These are phyloP conservation scores for Flaveria floridana DNA, from an alignment of 140 eudicot species.

Conservation along the genomic window DNA sequence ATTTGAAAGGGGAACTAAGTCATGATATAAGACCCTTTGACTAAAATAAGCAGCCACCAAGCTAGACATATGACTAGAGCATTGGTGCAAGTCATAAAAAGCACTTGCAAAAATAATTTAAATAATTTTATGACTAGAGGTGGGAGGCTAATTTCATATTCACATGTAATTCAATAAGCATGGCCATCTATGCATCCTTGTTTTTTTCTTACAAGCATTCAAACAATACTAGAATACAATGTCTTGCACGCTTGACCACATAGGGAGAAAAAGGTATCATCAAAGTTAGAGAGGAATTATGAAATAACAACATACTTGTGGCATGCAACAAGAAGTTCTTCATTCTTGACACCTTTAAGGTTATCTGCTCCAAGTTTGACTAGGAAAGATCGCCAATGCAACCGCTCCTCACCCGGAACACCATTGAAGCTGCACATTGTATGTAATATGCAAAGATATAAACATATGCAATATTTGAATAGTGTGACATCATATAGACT, in stretches of 20 bases:
- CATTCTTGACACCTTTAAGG: conserved; percentile 84
- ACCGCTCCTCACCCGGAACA: conserved; percentile 94
- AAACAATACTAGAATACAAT: neutral
- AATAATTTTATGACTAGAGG: neutral
- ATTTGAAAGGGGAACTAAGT: neutral
- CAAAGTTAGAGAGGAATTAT: neutral
- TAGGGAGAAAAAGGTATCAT: neutral
- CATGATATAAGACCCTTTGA: neutral
- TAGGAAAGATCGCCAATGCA: conserved; percentile 94
- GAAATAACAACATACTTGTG: conserved; percentile 64
- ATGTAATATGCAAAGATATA: neutral
- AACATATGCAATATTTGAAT: neutral
- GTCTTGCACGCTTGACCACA: neutral
- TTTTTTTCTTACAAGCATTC: conserved; percentile 1
- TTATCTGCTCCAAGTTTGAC: conserved; percentile 94
- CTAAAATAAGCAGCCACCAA: neutral
- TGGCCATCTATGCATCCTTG: neutral
- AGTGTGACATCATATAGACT: conserved; percentile 4
- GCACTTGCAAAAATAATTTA: neutral
- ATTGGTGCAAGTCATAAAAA: neutral
- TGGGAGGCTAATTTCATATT: no score
- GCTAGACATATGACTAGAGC: neutral
- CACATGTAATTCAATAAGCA: conserved; percentile 13
- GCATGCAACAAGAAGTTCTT: conserved; percentile 94
- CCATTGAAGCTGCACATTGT: conserved; percentile 79